Conservation (phyloP, 805 yeast species). For the Candida nitratophila region DNA sequence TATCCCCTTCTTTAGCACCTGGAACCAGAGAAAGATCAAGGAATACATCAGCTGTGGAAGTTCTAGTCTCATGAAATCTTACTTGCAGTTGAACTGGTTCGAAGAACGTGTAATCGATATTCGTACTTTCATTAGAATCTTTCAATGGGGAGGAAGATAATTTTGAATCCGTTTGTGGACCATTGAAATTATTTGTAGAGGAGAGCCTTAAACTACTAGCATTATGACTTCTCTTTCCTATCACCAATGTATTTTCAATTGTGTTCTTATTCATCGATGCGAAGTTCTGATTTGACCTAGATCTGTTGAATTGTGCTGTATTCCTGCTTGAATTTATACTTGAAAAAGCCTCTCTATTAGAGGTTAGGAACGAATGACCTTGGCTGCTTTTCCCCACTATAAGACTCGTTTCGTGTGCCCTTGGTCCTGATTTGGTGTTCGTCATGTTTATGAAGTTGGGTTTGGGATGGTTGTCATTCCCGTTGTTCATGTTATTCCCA, state of each 20-base stretch:
- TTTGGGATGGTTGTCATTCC: conserved; percentile 12
- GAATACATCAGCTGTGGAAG: conserved; percentile 51
- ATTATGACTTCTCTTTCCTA: neutral
- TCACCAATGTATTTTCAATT: conserved; percentile 4
- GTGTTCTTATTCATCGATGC: conserved; percentile 1
- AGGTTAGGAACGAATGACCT: conserved; percentile 11
- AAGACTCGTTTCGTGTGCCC: conserved; percentile 27
- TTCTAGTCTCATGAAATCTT: conserved; percentile 61
- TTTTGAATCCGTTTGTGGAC: neutral
- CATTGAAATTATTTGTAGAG: neutral
- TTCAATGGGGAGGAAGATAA: neutral
- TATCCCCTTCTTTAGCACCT: conserved; percentile 63
- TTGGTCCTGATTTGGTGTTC: conserved; percentile 16
- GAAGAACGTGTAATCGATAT: neutral
- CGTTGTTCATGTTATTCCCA: neutral
- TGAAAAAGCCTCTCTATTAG: neutral
- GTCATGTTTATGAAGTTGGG: conserved; percentile 17
- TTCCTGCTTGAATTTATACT: neutral
- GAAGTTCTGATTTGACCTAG: neutral
- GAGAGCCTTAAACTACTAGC: neutral
- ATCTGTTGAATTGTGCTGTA: neutral
- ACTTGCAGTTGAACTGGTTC: conserved; percentile 38
- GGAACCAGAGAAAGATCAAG: conserved; percentile 55
- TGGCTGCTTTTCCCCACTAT: conserved; percentile 21
- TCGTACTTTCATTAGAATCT: neutral